A percentile compares a stretch with the other conserved stretches of the same genome.
These are phyloP conservation scores for Celoporthe dispersa DNA, from an alignment of 2,329 filamentous ascomycete genomes.

Conservation along the genomic window DNA sequence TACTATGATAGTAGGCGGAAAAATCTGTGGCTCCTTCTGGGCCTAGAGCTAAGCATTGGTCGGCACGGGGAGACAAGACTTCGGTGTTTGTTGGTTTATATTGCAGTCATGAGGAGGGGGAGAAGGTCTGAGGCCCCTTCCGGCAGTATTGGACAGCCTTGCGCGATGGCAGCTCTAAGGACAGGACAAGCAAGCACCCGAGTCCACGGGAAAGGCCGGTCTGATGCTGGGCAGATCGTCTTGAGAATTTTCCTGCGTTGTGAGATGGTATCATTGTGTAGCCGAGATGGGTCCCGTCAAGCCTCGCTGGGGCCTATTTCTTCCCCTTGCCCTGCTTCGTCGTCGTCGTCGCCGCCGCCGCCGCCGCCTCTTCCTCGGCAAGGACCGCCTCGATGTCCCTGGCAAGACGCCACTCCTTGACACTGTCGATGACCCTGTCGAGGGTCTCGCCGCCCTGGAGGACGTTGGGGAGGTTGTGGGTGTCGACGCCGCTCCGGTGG, in stretches of 20 bases:
- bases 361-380: slow-evolving; percentile 60
- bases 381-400: slow-evolving; percentile 75
- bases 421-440: slow-evolving; percentile 77
- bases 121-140: background rate
- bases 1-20: background rate
- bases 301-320: slow-evolving; percentile 25
- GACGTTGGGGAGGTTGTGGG: slow-evolving; percentile 81
- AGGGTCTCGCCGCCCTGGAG: slow-evolving; percentile 73
- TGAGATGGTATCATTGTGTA: slow-evolving; percentile 15
- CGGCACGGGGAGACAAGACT: background rate
- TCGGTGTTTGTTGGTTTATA: background rate
- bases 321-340: slow-evolving; percentile 32
- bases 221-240: background rate
- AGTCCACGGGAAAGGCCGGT: background rate
- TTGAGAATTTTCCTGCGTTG: background rate
- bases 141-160: background rate
- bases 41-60: background rate
- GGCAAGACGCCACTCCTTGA: slow-evolving; percentile 74
- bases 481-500: slow-evolving; percentile 78
- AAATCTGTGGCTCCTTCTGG: background rate
- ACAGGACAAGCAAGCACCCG: background rate
- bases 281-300: slow-evolving; percentile 3
- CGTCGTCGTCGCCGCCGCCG: slow-evolving; percentile 28
- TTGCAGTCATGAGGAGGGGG: background rate
- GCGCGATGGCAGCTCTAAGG: background rate